Percentiles rank a stretch among this genome's conserved stretches.
Evolutionary conservation across 176 grass and related monocot species (phyloP).

Genomic region (Bolboschoenus planiculmis): DNA sequence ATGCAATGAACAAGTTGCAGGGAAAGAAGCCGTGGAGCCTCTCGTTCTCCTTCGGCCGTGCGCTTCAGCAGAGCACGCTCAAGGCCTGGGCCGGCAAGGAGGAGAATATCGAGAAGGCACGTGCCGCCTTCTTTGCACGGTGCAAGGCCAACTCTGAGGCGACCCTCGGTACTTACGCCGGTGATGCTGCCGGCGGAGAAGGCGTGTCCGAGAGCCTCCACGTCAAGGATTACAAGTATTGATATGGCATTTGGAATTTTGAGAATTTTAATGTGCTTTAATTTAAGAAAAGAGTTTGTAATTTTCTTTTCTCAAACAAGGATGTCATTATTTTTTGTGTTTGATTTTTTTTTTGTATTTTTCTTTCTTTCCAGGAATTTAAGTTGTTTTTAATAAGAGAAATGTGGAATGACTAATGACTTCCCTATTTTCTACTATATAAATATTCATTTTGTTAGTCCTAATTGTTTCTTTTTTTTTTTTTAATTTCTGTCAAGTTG

Average conservation of each 20-base stretch:
- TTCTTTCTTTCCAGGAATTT: neutral
- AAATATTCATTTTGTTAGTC: neutral
- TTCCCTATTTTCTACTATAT: neutral
- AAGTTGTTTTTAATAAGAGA: conserved; percentile 14
- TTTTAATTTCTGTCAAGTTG: neutral
- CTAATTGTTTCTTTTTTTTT: neutral
- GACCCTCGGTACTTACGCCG: conserved; percentile 60
- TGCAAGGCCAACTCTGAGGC: conserved; percentile 69
- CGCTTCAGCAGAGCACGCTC: conserved; percentile 80
- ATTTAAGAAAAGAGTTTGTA: neutral
- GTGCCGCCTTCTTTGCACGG: conserved; percentile 48
- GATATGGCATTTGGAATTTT: neutral
- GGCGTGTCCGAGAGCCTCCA: conserved; percentile 57
- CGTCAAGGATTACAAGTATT: conserved; percentile 75
- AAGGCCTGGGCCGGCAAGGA: conserved; percentile 66
- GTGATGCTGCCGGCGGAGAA: conserved; percentile 62
- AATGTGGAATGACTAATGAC: neutral
- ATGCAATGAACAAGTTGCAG: conserved; percentile 67
- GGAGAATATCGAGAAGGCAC: conserved; percentile 61
- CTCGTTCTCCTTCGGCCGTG: conserved; percentile 69
- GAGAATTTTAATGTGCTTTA: neutral
- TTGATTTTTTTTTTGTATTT: neutral
- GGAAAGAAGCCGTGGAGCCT: conserved; percentile 62
- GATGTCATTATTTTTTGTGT: neutral
- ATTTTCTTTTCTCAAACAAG: neutral